A percentile compares a stretch with the other conserved stretches of the same genome.
Conservation (phyloP, 768 basidiomycete species). For the Exsudoporus frostii region DNA sequence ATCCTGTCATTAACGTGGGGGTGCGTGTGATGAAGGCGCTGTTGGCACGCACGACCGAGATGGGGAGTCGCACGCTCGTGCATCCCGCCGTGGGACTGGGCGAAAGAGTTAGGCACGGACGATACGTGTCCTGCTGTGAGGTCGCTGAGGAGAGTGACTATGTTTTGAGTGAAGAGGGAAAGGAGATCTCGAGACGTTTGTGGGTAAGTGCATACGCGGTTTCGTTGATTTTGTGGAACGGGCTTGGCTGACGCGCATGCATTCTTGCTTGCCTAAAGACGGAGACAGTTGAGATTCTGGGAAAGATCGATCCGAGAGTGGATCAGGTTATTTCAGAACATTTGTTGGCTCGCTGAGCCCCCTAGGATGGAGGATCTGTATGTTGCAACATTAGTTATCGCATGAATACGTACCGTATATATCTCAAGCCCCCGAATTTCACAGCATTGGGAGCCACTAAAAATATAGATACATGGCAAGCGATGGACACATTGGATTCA, state of each 20-base stretch:
- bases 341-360: conserved; percentile 14
- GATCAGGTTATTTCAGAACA: conserved; percentile 25
- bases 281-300: conserved; percentile 29
- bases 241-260: background rate
- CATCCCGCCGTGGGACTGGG: conserved; percentile 30
- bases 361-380: background rate
- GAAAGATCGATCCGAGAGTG: conserved; percentile 28
- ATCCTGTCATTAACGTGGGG: background rate
- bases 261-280: conserved; percentile 7
- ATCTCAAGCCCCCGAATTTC: background rate
- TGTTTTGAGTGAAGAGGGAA: conserved; percentile 30
- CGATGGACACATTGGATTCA: background rate
- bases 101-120: conserved; percentile 25
- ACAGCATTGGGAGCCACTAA: background rate
- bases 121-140: conserved; percentile 28
- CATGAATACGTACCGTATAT: background rate
- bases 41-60: conserved; percentile 32
- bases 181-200: conserved; percentile 25
- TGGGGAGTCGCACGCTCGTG: conserved; percentile 36
- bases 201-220: conserved; percentile 29
- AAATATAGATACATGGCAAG: background rate
- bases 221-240: background rate
- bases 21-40: conserved; percentile 13
- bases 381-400: background rate
- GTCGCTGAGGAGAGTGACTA: conserved; percentile 34